Evolutionary conservation across 2,329 filamentous ascomycete genomes (phyloP).

Genomic region (Xylaria sp.): DNA sequence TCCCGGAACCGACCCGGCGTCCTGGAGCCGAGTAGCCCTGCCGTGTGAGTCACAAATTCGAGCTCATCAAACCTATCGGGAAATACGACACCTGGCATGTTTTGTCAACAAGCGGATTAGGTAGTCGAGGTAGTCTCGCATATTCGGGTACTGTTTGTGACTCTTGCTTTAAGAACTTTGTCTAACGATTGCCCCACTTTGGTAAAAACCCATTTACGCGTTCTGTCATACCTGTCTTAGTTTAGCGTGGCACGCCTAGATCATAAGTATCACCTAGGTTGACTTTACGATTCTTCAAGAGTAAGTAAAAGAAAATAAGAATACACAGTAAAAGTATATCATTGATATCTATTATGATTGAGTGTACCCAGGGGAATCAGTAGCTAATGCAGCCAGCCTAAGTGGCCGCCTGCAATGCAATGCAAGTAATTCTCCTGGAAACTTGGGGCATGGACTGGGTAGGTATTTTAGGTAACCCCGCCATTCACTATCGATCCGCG

Average conservation of each 20-base stretch:
- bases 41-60: neutral
- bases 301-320: neutral
- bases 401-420: constrained; percentile 19
- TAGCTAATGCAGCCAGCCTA: neutral
- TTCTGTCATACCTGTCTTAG: neutral
- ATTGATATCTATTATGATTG: too few relatives aligned
- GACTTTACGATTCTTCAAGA: neutral
- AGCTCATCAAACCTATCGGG: neutral
- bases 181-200: constrained; percentile 2
- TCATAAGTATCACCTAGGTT: too few relatives aligned
- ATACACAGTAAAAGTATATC: neutral
- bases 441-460: neutral
- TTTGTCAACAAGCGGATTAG: neutral
- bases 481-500: constrained; percentile 34
- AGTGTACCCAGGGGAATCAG: too few relatives aligned
- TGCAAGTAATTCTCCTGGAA: constrained; percentile 22
- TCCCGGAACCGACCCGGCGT: constrained; percentile 19
- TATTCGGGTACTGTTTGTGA: neutral
- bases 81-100: neutral
- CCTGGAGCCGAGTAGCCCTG: neutral
- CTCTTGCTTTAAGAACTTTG: neutral
- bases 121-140: too few relatives aligned
- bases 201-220: constrained; percentile 20
- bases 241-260: neutral
- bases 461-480: constrained; percentile 18